A percentile compares a stretch with the other conserved stretches of the same genome.
These are phyloP conservation scores for Sclerotiophoma versabilis DNA, from an alignment of 2,329 filamentous ascomycete genomes.

Conservation along the genomic window DNA sequence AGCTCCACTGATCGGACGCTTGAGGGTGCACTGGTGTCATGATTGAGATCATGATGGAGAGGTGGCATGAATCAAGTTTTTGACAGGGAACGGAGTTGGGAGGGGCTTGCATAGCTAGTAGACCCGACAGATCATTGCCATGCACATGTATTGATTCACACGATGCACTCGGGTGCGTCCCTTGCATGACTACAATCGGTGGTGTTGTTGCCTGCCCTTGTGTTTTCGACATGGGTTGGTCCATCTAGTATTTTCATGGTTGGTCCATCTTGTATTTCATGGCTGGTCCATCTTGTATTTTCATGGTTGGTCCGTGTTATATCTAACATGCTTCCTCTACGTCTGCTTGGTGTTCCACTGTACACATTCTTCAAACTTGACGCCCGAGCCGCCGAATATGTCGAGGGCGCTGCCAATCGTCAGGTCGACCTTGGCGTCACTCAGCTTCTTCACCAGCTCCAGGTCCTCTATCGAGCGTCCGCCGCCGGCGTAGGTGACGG, in stretches of 20 bases:
- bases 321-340: neutral
- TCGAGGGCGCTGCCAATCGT: constrained; percentile 97
- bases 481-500: constrained; percentile 96
- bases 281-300: too few relatives aligned
- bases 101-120: constrained; percentile 11
- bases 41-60: too few relatives aligned
- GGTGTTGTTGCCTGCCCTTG: too few relatives aligned
- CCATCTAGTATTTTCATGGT: too few relatives aligned
- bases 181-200: too few relatives aligned
- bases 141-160: constrained; percentile 9
- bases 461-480: constrained; percentile 82
- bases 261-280: too few relatives aligned
- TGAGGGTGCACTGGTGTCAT: neutral
- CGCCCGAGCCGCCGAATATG: constrained; percentile 88
- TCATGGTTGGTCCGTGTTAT: too few relatives aligned
- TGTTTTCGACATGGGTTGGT: too few relatives aligned
- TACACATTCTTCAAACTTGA: constrained; percentile 88
- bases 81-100: neutral
- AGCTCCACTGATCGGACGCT: neutral
- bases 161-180: too few relatives aligned
- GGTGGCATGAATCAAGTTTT: neutral
- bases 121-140: constrained; percentile 1
- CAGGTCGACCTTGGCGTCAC: constrained; percentile 82
- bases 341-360: constrained; percentile 72
- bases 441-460: constrained; percentile 79